Evolutionary conservation across 805 yeast genomes (phyloP), one percentile per base, ranked within the genome.

Genomic region (Ogataea henricii): DNA sequence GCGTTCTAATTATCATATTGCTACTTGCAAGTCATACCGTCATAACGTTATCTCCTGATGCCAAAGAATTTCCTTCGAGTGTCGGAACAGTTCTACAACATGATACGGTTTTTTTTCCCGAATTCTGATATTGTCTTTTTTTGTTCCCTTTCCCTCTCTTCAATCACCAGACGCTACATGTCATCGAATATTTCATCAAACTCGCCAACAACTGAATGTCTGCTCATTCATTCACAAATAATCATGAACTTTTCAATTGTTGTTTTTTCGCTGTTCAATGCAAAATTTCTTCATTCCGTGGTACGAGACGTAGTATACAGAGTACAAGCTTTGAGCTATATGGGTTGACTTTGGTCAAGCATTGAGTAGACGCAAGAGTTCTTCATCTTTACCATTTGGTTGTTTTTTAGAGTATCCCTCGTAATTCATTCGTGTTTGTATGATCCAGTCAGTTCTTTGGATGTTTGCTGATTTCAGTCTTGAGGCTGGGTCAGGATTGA

Each of bases 371-470:
- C 48, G 42, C 20, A 62, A 29, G 10, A 64, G 46, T 27, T 59
- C 65, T 14, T 65, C 68, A 38, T 65, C 60, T 34, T 44, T 49
- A 1, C 50, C 53, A n/a, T 32, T 29, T n/a, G 47, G 38, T 26
- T 27, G 22, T 22, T 53, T 59, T 16, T 53, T 54, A 8, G 41
- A 30, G 27, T 49, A 29, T 17, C 55, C 53, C 25, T 59, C 58
- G 27, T 46, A 46, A 26, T 47, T 21, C 21, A 64, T 43, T 33
- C 57, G 46, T 1, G 57, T 55, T 41, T 64, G 63, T n/a, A 66
- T 55, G 51, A 66, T 49, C 73, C 73, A 69, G 32, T 60, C 66
- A 18, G 54, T 45, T 43, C 56, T 52, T 25, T 50, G 48, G 4
- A 62, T 47, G 9, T 62, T 55, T 9, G 45, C 50, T 8, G 62